phyloP scores from a whole-genome alignment of 1,139 yeast genomes.

The Debaryomyces sp. region DNA sequence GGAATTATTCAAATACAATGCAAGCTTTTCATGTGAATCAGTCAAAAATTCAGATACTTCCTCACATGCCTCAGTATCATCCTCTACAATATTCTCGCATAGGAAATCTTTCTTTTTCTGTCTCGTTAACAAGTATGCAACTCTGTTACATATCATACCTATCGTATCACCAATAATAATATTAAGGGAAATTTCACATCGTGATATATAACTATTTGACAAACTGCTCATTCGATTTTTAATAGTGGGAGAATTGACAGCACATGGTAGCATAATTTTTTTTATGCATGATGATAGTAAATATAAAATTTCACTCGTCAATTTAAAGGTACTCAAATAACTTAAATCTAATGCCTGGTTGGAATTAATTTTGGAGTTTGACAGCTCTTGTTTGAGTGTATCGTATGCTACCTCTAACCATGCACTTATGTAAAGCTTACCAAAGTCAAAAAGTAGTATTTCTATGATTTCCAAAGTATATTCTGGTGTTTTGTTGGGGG shows the following conservation, averaged over 20 bases:
- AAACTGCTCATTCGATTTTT: constrained; percentile 64
- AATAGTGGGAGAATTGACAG: constrained; percentile 62
- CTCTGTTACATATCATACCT: constrained; percentile 50
- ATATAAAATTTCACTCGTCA: constrained; percentile 65
- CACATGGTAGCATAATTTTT: constrained; percentile 72
- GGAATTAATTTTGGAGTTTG: constrained; percentile 25
- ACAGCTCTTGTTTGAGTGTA: constrained; percentile 32
- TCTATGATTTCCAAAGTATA: constrained; percentile 70
- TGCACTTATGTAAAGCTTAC: constrained; percentile 71
- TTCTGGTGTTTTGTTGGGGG: constrained; percentile 64
- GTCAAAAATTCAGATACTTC: constrained; percentile 58
- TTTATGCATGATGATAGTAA: constrained; percentile 72
- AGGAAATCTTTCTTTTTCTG: constrained; percentile 36
- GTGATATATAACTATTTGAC: constrained; percentile 66
- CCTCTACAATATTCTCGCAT: constrained; percentile 48
- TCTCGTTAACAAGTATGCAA: constrained; percentile 52
- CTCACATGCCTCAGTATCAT: constrained; percentile 72
- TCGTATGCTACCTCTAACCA: constrained; percentile 74
- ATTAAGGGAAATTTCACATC: constrained; percentile 72
- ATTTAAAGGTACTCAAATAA: constrained; percentile 54
- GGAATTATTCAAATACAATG: constrained; percentile 46
- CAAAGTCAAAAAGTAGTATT: constrained; percentile 67
- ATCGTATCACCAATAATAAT: constrained; percentile 63
- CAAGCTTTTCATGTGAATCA: constrained; percentile 40
- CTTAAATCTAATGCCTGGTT: constrained; percentile 37